A percentile compares a stretch with the other conserved stretches of the same genome.
phyloP scores from a whole-genome alignment of 1,284 basidiomycete species.

The Puccinia horiana region DNA sequence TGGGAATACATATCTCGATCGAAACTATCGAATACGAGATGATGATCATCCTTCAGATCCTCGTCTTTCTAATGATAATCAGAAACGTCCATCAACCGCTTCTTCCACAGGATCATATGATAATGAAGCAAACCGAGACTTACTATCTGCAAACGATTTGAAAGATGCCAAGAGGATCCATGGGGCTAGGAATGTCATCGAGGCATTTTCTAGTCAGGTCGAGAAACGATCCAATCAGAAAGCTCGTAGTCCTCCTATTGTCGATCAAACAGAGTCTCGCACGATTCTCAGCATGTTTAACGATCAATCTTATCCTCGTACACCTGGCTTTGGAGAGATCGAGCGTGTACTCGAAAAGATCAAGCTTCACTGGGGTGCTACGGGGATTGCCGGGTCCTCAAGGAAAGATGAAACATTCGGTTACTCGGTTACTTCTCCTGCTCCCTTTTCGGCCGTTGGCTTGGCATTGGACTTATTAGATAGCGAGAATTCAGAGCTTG shows the following conservation, averaged over 20 bases:
- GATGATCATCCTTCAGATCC: constrained; percentile 7
- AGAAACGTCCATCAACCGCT: constrained; percentile 17
- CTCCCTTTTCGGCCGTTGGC: constrained; percentile 57
- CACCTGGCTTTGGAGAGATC: constrained; percentile 56
- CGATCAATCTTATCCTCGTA: constrained; percentile 52
- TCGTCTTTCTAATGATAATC: neutral
- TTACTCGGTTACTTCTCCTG: constrained; percentile 67
- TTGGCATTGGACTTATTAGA: constrained; percentile 33
- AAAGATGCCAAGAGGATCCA: constrained; percentile 33
- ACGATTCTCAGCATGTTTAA: constrained; percentile 31
- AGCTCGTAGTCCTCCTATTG: constrained; percentile 1
- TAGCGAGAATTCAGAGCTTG: constrained; percentile 25
- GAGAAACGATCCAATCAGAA: constrained; percentile 27
- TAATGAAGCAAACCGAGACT: constrained; percentile 30
- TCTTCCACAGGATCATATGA: constrained; percentile 44
- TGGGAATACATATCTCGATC: constrained; percentile 34
- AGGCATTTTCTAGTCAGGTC: constrained; percentile 33
- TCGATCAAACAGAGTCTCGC: constrained; percentile 13
- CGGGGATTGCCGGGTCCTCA: constrained; percentile 31
- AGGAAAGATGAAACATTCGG: constrained; percentile 61
- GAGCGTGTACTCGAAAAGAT: constrained; percentile 73
- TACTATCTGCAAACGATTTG: constrained; percentile 35
- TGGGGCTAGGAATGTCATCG: constrained; percentile 34
- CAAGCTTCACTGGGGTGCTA: constrained; percentile 73
- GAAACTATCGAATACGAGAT: constrained; percentile 38